Conservation (phyloP, 169 alveolate species). For the Eimeria sp. region DNA sequence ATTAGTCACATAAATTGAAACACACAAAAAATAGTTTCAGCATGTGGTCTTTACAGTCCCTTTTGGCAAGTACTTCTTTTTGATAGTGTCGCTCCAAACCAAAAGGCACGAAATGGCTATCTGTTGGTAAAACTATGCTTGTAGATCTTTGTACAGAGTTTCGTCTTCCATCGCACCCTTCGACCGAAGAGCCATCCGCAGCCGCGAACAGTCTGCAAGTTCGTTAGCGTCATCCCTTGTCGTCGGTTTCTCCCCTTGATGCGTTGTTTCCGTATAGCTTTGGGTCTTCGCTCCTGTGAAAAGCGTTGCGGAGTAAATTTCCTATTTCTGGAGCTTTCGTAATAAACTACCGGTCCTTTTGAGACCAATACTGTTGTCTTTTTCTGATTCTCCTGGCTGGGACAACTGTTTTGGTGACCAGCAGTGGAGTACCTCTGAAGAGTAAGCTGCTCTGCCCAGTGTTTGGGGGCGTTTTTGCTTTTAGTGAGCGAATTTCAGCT, state of each 20-base stretch:
- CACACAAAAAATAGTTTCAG: not conserved
- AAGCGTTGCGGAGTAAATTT: not conserved
- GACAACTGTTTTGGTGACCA: not conserved
- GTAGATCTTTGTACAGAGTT: not conserved
- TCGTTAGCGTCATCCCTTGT: not conserved
- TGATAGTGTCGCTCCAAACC: not conserved
- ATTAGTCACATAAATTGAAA: not conserved
- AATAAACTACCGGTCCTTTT: not conserved
- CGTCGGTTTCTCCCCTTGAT: not conserved
- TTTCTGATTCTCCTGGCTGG: not conserved
- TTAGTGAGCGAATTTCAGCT: conserved; percentile 3
- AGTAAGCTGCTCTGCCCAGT: not conserved
- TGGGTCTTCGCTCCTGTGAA: conserved; percentile 28
- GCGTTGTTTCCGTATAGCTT: not conserved
- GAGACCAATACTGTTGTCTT: not conserved
- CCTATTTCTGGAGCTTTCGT: not conserved
- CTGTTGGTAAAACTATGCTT: not conserved
- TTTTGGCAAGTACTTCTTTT: not conserved
- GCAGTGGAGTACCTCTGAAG: conserved; percentile 33
- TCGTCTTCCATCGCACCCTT: conserved; percentile 16
- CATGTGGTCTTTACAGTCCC: not conserved
- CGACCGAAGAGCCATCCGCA: conserved; percentile 27
- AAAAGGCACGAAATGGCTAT: not conserved
- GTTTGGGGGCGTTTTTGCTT: not conserved
- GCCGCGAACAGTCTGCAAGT: conserved; percentile 13